These are phyloP conservation scores for Debaryomyces robertsiae DNA, from an alignment of 1,139 yeast genomes.

Conservation along the genomic window DNA sequence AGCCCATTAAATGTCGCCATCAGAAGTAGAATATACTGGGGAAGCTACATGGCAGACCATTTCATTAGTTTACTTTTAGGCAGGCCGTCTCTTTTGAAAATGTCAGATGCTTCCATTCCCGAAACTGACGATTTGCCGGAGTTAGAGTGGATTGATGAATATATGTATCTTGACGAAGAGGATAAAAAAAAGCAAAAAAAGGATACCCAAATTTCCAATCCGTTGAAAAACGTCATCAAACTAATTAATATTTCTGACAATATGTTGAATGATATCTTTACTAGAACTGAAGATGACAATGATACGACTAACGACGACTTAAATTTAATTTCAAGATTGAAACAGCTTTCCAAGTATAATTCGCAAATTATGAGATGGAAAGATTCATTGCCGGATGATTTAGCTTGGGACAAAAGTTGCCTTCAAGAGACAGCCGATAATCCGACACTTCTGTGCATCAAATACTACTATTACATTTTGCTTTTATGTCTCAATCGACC, in stretches of 20 bases:
- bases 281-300: constrained; percentile 31
- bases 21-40: constrained; percentile 66
- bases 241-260: constrained; percentile 55
- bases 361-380: constrained; percentile 55
- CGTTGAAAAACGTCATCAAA: constrained; percentile 49
- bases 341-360: constrained; percentile 45
- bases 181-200: constrained; percentile 20
- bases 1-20: constrained; percentile 51
- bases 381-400: constrained; percentile 46
- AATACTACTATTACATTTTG: constrained; percentile 61
- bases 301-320: constrained; percentile 30
- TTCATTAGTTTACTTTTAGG: constrained; percentile 61
- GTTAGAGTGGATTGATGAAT: constrained; percentile 56
- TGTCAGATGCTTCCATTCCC: constrained; percentile 61
- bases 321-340: constrained; percentile 38
- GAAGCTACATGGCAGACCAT: constrained; percentile 66
- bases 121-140: constrained; percentile 66
- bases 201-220: constrained; percentile 48
- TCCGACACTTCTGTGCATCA: constrained; percentile 52
- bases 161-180: constrained; percentile 34
- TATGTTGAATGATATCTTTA: constrained; percentile 57
- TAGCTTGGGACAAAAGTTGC: constrained; percentile 51
- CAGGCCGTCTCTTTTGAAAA: constrained; percentile 57
- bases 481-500: constrained; percentile 61
- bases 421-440: constrained; percentile 49